Percentiles rank a stretch among this genome's conserved stretches.
These are phyloP conservation scores for Bacidia rubella DNA, from an alignment of 495 filamentous ascomycete genomes.

Conservation along the genomic window DNA sequence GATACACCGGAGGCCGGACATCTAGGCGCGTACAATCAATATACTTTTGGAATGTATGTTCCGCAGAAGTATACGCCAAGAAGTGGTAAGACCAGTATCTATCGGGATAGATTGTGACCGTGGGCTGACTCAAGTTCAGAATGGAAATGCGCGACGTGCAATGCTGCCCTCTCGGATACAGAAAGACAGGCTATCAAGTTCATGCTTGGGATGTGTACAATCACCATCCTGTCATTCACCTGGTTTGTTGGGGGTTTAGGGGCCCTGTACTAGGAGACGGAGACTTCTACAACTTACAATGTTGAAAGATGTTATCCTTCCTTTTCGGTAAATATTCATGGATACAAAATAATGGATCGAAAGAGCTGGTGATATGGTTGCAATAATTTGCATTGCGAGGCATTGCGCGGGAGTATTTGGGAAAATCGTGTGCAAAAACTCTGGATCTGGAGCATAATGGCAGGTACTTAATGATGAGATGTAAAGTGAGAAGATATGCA, in stretches of 20 bases:
- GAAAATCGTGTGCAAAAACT: neutral
- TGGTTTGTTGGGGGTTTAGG: conserved; percentile 72
- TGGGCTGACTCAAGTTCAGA: conserved; percentile 23
- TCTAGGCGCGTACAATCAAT: conserved; percentile 47
- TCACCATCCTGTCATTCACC: conserved; percentile 73
- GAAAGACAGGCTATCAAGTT: conserved; percentile 58
- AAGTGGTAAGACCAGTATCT: conserved; percentile 33
- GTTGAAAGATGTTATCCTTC: neutral
- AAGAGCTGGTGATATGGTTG: too few species aligned
- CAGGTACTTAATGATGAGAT: neutral
- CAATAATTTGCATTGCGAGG: too few species aligned
- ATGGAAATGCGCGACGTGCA: conserved; percentile 58
- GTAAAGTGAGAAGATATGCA: neutral
- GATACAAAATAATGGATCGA: too few species aligned
- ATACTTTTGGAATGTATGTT: conserved; percentile 72
- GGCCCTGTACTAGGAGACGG: conserved; percentile 33
- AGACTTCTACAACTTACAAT: too few species aligned
- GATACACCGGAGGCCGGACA: conserved; percentile 59
- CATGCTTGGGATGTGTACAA: conserved; percentile 54
- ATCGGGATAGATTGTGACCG: neutral
- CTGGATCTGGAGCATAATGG: neutral
- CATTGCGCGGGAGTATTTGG: neutral
- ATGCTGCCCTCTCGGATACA: conserved; percentile 46
- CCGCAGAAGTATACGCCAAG: conserved; percentile 51
- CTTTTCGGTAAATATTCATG: conserved; percentile 3